phyloP scores from a whole-genome alignment of 257 asterid species.

The Gentiana straminea region DNA sequence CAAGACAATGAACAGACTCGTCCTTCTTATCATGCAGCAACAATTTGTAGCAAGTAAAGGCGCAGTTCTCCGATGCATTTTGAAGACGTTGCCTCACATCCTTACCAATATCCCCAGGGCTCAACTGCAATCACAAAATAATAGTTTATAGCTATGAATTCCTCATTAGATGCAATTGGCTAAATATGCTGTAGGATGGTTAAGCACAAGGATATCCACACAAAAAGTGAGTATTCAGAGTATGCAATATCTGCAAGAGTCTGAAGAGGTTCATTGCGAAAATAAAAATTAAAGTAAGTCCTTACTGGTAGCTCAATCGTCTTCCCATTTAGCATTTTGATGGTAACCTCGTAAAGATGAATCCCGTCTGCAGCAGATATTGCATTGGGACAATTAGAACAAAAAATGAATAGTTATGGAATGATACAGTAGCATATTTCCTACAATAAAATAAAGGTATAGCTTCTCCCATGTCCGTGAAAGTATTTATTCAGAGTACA shows the following conservation, averaged over 20 bases:
- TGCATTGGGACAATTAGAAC: background rate
- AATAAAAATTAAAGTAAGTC: background rate
- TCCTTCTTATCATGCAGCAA: conserved; percentile 57
- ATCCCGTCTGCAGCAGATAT: conserved; percentile 49
- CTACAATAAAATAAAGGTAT: background rate
- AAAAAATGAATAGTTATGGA: background rate
- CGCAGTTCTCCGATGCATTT: conserved; percentile 93
- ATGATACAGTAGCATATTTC: background rate
- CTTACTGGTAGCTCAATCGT: conserved; percentile 88
- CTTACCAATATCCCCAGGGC: conserved; percentile 97
- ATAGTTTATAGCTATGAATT: background rate
- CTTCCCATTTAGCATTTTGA: conserved; percentile 78
- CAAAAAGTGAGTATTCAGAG: background rate
- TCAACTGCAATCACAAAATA: conserved; percentile 53
- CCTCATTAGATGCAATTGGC: background rate
- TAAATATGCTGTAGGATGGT: background rate
- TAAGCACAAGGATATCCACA: background rate
- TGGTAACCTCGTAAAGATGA: conserved; percentile 82
- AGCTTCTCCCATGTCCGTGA: too few relatives aligned
- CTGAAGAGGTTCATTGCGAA: background rate
- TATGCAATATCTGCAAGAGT: conserved; percentile 9
- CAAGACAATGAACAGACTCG: conserved; percentile 65
- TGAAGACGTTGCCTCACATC: conserved; percentile 97
- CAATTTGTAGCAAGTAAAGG: conserved; percentile 86
- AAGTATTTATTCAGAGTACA: too few relatives aligned